A percentile compares a stretch with the other conserved stretches of the same genome.
Conservation (phyloP, 2,329 filamentous ascomycete genomes). For the Clonostachys chloroleuca region DNA sequence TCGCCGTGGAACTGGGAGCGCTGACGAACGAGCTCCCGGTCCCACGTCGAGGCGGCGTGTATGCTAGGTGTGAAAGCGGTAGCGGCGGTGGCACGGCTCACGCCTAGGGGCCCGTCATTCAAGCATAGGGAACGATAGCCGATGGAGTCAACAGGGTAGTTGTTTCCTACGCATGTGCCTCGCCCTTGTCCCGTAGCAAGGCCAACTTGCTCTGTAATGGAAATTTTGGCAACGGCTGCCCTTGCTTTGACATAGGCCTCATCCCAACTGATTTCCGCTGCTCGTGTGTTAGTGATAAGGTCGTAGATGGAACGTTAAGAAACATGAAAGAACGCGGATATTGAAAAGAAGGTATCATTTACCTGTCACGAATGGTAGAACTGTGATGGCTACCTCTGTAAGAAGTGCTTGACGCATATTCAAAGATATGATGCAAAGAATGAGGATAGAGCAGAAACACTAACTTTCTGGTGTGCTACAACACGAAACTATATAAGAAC, state of each 20-base stretch:
- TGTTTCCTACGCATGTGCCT: constrained; percentile 63
- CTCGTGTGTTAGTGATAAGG: background rate
- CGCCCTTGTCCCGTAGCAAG: constrained; percentile 69
- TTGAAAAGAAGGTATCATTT: background rate
- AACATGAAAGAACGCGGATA: background rate
- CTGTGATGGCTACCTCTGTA: background rate
- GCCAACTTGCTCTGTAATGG: constrained; percentile 71
- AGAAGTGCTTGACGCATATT: background rate
- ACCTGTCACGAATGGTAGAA: constrained; percentile 1
- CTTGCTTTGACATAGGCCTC: constrained; percentile 68
- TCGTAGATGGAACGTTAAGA: background rate
- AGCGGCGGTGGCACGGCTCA: constrained; percentile 63
- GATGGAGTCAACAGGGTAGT: constrained; percentile 46
- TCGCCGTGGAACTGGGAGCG: constrained; percentile 65
- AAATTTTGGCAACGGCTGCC: constrained; percentile 63
- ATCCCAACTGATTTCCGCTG: constrained; percentile 42
- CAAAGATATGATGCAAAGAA: too few species aligned
- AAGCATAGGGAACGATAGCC: constrained; percentile 71
- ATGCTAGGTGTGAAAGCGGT: constrained; percentile 79
- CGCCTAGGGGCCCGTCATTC: constrained; percentile 75
- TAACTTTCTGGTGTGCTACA: too few species aligned
- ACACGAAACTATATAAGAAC: too few species aligned
- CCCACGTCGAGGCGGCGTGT: constrained; percentile 77
- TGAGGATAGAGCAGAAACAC: too few species aligned
- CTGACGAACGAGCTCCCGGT: constrained; percentile 66